Percentiles rank a stretch among this genome's conserved stretches.
These are phyloP conservation scores for Opeltia flavorubescens DNA, from an alignment of 495 filamentous ascomycete genomes.

Conservation along the genomic window DNA sequence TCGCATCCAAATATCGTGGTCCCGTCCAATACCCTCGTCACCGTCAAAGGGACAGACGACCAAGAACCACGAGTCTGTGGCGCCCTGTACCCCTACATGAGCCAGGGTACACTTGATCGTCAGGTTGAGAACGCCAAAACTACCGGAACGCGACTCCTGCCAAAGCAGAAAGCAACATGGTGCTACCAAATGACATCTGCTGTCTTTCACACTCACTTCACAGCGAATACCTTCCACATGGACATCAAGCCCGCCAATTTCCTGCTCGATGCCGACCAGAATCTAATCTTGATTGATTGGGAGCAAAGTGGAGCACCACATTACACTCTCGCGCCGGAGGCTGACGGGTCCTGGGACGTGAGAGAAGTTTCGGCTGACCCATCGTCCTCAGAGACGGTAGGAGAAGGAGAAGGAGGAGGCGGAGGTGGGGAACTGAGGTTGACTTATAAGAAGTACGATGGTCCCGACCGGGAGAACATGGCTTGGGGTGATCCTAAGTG, in stretches of 20 bases:
- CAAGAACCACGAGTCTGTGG: conserved; percentile 1
- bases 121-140: background rate
- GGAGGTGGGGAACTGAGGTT: background rate
- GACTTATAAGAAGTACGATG: conserved; percentile 11
- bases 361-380: background rate
- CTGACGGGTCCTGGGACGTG: conserved; percentile 13
- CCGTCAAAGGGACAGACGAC: background rate
- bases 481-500: conserved; percentile 4
- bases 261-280: conserved; percentile 11
- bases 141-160: background rate
- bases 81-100: conserved; percentile 4
- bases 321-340: conserved; percentile 14
- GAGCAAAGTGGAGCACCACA: conserved; percentile 13
- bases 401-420: background rate
- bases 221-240: conserved; percentile 11
- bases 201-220: conserved; percentile 8
- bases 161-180: conserved; percentile 7
- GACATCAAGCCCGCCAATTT: conserved; percentile 19
- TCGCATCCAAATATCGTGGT: background rate
- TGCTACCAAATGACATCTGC: conserved; percentile 11
- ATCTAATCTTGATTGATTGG: conserved; percentile 17
- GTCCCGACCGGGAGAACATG: conserved; percentile 6
- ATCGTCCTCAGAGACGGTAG: background rate
- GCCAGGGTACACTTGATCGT: conserved; percentile 1
- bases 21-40: background rate